Evolutionary conservation across 176 grass and related monocot genomes (phyloP).

Genomic region (Phoenix roebelenii): DNA sequence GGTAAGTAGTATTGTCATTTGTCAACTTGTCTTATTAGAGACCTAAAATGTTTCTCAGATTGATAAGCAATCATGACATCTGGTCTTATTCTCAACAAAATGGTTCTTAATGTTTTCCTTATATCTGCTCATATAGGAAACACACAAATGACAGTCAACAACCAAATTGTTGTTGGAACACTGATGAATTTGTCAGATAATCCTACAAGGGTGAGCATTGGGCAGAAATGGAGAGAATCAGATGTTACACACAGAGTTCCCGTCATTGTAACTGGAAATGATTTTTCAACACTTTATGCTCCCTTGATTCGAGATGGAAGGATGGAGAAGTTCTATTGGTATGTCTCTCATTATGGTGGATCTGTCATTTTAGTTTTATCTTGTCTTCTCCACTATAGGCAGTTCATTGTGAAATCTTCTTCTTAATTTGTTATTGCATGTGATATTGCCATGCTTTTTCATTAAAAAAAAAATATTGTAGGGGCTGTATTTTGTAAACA

Average conservation of each 20-base stretch:
- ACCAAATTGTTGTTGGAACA: slow-evolving; percentile 85
- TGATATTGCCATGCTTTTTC: too few species aligned
- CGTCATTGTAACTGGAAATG: slow-evolving; percentile 84
- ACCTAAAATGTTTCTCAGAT: too few species aligned
- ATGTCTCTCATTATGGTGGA: slow-evolving; percentile 7
- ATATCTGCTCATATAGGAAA: slow-evolving; percentile 30
- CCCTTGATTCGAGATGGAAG: slow-evolving; percentile 88
- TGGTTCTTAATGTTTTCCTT: too few species aligned
- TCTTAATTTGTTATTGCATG: too few species aligned
- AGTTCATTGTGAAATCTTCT: too few species aligned
- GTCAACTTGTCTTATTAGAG: too few species aligned
- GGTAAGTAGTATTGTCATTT: too few species aligned
- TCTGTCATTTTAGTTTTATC: too few species aligned
- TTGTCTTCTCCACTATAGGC: too few species aligned
- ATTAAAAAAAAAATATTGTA: too few species aligned
- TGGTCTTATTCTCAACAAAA: too few species aligned
- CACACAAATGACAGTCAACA: slow-evolving; percentile 96
- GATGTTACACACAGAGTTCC: slow-evolving; percentile 78
- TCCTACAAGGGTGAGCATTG: slow-evolving; percentile 83
- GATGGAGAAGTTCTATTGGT: slow-evolving; percentile 96
- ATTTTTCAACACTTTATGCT: slow-evolving; percentile 87
- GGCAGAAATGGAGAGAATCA: slow-evolving; percentile 83
- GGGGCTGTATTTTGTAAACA: too few species aligned
- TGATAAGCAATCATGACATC: background rate
- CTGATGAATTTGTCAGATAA: slow-evolving; percentile 96